Evolutionary conservation across 2,329 filamentous ascomycete genomes (phyloP), one percentile per base, ranked within the genome.

Genomic region (Eutypa lata): DNA sequence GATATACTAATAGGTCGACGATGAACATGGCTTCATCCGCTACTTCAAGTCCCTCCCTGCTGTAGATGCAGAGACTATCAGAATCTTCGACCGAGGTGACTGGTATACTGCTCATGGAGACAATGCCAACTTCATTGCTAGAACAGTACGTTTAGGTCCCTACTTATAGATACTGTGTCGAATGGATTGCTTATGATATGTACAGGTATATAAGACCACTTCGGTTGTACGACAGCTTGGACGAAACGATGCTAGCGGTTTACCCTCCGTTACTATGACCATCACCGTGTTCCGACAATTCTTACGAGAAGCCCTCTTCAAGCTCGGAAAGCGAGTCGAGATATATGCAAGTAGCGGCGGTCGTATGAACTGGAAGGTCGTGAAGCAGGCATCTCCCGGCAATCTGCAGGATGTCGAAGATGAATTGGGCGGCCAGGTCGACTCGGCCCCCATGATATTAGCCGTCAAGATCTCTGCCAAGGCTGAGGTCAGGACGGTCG

Each of bases 391-490:
- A 5, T 97, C 93, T 5, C 94, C 94, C 0, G 95, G 94, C 24
- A 99, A 99, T 70, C 74, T 99, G 22, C 94, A 99, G 71, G 93
- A 97, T 65, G 89, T 99, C 21, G 94, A 99, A 70, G 94, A 99
- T 51, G 94, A 99, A 58, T 79, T 99, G 0, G 93, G 92, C 11
- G 80, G 88, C 37, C 86, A 92, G 61, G 84, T 96, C 51, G 92
- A 97, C 61, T 86, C 89, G 2, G 90, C 94, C 0, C 95, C 94
- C 16, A 95, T 97, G 70, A 97, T 99, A 46, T 79, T 99, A 38
- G 90, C 94, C 0, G 91, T 99, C 67, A 97, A 97, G 71, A 87
- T 97, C 22, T 89, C 89, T 0, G 85, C 91, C n/a, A 95, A 89
- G 68, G 90, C 91, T 1, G 93, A 97, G 69, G 90, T 88, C 6